A percentile compares a stretch with the other conserved stretches of the same genome.
These are phyloP conservation scores for Aaosphaeria arxii DNA, from an alignment of 2,329 filamentous ascomycete genomes.

Conservation along the genomic window DNA sequence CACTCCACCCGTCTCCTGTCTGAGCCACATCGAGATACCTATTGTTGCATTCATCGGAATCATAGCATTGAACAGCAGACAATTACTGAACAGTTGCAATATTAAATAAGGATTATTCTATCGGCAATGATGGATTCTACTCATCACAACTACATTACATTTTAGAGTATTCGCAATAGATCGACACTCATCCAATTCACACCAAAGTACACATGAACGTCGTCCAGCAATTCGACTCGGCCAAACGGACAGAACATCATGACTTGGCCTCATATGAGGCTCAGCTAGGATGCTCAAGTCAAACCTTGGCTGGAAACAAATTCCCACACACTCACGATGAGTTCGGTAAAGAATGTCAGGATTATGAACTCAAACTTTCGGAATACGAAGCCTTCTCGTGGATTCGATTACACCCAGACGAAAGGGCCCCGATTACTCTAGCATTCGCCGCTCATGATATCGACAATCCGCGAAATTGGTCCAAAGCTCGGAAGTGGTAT, in stretches of 20 bases:
- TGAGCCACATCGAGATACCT: neutral
- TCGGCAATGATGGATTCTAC: neutral
- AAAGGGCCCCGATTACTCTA: conserved; percentile 13
- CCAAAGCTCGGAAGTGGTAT: conserved; percentile 39
- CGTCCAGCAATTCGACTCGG: neutral
- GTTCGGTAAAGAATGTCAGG: neutral
- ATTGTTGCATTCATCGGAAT: neutral
- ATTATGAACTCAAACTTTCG: conserved; percentile 1
- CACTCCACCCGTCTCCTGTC: neutral
- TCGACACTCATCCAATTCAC: neutral
- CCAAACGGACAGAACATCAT: neutral
- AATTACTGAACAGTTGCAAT: neutral
- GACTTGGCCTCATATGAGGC: neutral
- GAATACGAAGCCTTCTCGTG: conserved; percentile 12
- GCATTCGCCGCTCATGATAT: conserved; percentile 13
- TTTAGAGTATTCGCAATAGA: neutral
- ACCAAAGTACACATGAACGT: neutral
- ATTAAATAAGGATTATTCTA: neutral
- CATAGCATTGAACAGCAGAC: neutral
- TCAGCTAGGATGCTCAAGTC: neutral
- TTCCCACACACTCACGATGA: neutral
- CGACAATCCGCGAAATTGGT: conserved; percentile 43
- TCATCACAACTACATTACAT: neutral
- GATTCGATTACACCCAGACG: conserved; percentile 11
- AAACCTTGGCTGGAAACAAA: neutral